Percentiles rank a stretch among this genome's conserved stretches.
Conservation (phyloP, 2,329 filamentous ascomycete genomes). For the Tolypocladium album region DNA sequence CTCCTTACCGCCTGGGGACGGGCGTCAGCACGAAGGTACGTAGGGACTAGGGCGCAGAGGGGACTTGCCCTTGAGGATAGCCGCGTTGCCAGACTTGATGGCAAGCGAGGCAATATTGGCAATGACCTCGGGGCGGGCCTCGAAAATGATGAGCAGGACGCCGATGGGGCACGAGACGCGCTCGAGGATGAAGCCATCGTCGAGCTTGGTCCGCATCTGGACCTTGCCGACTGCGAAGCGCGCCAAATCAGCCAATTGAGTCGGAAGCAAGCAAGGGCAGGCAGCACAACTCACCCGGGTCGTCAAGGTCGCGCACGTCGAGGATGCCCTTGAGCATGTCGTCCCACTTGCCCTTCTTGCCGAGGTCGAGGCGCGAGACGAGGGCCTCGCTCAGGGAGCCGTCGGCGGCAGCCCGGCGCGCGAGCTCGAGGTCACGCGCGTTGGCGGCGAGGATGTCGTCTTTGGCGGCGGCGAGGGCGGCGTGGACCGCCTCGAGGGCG, state of each 20-base stretch:
- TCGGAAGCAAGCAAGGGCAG: not conserved
- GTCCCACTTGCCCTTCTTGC: constrained; percentile 83
- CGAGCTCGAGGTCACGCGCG: constrained; percentile 66
- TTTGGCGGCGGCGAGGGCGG: constrained; percentile 58
- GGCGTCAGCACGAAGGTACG: not conserved
- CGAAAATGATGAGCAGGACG: constrained; percentile 96
- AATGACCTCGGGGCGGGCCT: constrained; percentile 94
- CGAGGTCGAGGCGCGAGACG: constrained; percentile 78
- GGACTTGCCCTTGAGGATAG: constrained; percentile 71
- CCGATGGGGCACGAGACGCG: constrained; percentile 90
- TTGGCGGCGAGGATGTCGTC: constrained; percentile 80
- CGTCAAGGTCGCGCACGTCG: constrained; percentile 72
- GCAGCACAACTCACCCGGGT: constrained; percentile 53
- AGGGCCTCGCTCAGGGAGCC: constrained; percentile 73
- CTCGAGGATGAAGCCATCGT: constrained; percentile 76
- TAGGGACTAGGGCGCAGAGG: no score
- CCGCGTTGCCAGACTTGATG: constrained; percentile 94
- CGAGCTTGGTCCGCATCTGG: constrained; percentile 72
- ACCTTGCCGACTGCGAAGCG: constrained; percentile 60
- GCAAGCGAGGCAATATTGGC: constrained; percentile 94
- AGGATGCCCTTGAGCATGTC: constrained; percentile 95
- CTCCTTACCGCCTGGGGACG: constrained; percentile 74
- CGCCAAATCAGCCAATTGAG: not conserved
- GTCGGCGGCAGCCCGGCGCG: constrained; percentile 60
- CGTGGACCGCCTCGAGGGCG: constrained; percentile 73